These are phyloP conservation scores for Russula compacta DNA, from an alignment of 768 basidiomycete genomes.

Conservation along the genomic window DNA sequence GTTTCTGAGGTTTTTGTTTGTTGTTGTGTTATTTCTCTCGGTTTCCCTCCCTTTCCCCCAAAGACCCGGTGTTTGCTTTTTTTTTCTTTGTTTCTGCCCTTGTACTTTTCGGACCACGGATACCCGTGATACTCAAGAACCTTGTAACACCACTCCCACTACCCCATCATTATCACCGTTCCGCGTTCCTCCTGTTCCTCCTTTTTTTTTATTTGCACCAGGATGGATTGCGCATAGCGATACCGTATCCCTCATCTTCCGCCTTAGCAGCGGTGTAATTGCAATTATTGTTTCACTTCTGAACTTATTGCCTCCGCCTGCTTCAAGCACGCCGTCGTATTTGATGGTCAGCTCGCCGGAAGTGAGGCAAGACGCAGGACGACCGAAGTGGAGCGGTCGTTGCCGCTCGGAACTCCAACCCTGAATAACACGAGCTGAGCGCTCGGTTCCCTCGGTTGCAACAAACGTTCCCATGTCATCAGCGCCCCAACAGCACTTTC, in stretches of 20 bases:
- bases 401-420: neutral
- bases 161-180: neutral
- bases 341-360: too few species aligned
- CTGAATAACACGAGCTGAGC: too few species aligned
- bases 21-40: neutral
- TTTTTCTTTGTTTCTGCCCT: neutral
- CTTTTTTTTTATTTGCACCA: neutral
- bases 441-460: too few species aligned
- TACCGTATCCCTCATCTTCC: conserved; percentile 5
- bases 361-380: neutral
- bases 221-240: conserved; percentile 14
- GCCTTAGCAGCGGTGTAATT: conserved; percentile 5
- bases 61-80: neutral
- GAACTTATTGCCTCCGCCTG: too few species aligned
- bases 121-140: conserved; percentile 9
- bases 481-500: neutral
- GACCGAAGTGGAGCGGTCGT: neutral
- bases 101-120: neutral
- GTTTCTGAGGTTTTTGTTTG: conserved; percentile 20
- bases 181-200: neutral
- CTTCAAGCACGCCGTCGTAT: too few species aligned
- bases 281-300: conserved; percentile 6
- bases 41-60: neutral
- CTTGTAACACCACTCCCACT: conserved; percentile 8
- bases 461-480: neutral